Base-by-base conservation (phyloP, 305 asterid species). In the Rubia balearica region DNA sequence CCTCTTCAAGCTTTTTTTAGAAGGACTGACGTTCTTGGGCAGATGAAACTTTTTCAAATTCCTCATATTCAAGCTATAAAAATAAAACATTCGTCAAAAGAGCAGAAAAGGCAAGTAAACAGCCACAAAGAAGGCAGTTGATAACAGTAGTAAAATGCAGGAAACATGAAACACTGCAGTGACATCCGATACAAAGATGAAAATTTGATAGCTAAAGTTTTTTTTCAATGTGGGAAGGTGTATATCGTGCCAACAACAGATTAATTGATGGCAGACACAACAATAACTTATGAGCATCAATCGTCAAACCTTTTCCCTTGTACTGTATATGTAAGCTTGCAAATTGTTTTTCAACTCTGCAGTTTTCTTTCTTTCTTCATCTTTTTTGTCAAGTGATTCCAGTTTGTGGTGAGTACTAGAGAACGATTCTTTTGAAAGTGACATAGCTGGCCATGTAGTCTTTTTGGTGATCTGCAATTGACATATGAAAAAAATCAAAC, bases 271-370 rank as follows among this genome's bases (percentile, higher is more conserved):
- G 11, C 22, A 12, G 21, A 66, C 8, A 43, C 57, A 66, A 66
- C 36, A 43, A 66, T 19, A 43, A 11, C 4, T 16, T 21, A 43
- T 4, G 56, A 43, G 55, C n/a, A 65, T n/a, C 69, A 42, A 14
- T 61, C 67, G 7, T 53, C 80, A 55, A 78, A 88, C 99, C 93
- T 95, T 91, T 81, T 95, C 98, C 82, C 87, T 95, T 22, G 96
- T 91, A 71, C 94, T 86, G 85, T 95, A 95, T 64, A 95, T 91
- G 88, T 90, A 95, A 65, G 91, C 93, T 82, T 91, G 97, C 81
- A 95, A 85, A 84, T 79, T 85, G 80, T 95, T 95, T 89, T 95
- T 95, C 88, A 95, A 71, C 77, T 95, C 99, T 67, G 98, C 98
- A 2, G 99, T 92, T 77, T 85, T 92, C 79, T 88, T 95, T 86